Evolutionary conservation across 768 basidiomycete species (phyloP).

Genomic region (Amanita muscaria): DNA sequence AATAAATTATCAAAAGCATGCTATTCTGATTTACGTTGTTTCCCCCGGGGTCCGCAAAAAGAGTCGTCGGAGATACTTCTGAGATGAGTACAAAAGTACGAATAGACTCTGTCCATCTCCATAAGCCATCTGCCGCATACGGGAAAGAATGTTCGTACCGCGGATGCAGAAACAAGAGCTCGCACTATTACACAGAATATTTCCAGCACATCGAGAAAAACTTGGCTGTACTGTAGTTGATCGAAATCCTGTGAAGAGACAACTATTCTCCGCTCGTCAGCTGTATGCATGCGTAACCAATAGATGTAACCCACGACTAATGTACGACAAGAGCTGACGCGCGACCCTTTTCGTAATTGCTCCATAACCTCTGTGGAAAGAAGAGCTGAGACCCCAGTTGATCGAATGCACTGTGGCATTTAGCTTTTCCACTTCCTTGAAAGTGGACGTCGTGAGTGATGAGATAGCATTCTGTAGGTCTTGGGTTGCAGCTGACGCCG

Average conservation of each 20-base stretch:
- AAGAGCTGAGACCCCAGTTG: slow-evolving; percentile 18
- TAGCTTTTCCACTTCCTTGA: slow-evolving; percentile 36
- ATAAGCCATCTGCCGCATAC: background rate
- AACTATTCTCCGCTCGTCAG: background rate
- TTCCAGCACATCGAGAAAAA: background rate
- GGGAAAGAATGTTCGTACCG: background rate
- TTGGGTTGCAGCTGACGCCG: slow-evolving; percentile 26
- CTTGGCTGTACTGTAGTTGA: background rate
- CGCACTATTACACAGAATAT: background rate
- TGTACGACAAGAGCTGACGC: slow-evolving; percentile 5
- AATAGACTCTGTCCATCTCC: background rate
- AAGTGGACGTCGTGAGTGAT: slow-evolving; percentile 30
- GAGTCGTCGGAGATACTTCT: background rate
- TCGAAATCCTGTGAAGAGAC: background rate
- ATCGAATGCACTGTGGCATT: slow-evolving; percentile 33
- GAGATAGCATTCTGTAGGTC: slow-evolving; percentile 28
- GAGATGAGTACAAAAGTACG: slow-evolving; percentile 1
- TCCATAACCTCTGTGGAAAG: slow-evolving; percentile 7
- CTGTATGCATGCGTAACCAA: background rate
- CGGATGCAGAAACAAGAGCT: background rate
- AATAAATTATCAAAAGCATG: background rate
- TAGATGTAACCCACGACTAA: background rate
- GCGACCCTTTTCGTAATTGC: slow-evolving; percentile 9
- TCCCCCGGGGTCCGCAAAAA: background rate
- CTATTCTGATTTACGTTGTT: background rate